Conservation (phyloP, 2,329 filamentous ascomycete species). For the Chrysoporthe cubensis region DNA sequence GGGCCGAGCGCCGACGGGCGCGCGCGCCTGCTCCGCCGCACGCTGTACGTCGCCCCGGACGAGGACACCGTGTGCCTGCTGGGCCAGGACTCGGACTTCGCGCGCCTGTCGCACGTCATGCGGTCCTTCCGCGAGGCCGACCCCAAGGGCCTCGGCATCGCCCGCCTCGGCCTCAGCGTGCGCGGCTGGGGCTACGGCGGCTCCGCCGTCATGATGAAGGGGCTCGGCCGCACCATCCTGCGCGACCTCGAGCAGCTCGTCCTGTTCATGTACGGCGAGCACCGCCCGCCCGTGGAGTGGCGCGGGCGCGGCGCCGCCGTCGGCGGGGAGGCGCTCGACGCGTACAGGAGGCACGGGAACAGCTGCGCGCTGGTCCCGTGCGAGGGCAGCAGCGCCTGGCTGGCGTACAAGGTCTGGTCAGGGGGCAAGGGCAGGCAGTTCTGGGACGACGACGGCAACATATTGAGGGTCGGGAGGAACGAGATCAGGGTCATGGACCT, state of each 20-base stretch:
- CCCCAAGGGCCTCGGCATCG: conserved; percentile 30
- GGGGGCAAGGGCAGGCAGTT: conserved; percentile 34
- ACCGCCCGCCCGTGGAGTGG: conserved; percentile 36
- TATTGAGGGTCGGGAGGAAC: conserved; percentile 32
- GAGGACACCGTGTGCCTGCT: conserved; percentile 40
- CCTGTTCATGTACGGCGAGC: conserved; percentile 38
- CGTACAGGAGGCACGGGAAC: conserved; percentile 15
- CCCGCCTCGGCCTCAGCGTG: conserved; percentile 36
- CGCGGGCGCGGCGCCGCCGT: conserved; percentile 28
- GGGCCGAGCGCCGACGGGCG: conserved; percentile 11
- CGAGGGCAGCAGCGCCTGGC: conserved; percentile 30
- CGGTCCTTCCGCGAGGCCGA: conserved; percentile 33
- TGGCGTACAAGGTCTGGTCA: conserved; percentile 33
- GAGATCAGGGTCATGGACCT: conserved; percentile 37
- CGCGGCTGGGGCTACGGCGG: conserved; percentile 34
- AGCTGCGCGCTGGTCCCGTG: conserved; percentile 31
- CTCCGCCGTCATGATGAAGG: conserved; percentile 33
- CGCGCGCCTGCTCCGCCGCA: conserved; percentile 27
- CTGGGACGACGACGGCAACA: conserved; percentile 31
- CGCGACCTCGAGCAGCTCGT: conserved; percentile 37
- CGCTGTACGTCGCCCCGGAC: conserved; percentile 38
- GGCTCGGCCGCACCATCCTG: conserved; percentile 33
- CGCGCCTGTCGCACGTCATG: conserved; percentile 32
- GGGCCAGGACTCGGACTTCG: conserved; percentile 35
- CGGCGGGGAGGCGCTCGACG: background rate